These are phyloP conservation scores for Neopestalotiopsis sp. DNA, from an alignment of 2,329 filamentous ascomycete genomes.

Conservation along the genomic window DNA sequence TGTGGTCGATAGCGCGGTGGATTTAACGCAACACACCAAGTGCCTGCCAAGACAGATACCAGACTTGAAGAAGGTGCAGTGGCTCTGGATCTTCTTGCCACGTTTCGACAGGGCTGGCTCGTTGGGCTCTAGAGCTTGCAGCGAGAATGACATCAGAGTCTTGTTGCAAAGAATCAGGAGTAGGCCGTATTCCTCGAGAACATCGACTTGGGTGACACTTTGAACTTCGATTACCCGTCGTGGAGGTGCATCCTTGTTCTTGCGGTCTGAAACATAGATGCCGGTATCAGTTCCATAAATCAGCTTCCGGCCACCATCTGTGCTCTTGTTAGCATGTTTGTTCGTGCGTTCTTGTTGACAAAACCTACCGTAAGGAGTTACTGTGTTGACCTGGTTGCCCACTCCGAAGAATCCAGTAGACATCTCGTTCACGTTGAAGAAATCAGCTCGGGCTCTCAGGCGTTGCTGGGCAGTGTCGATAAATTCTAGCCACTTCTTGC, in stretches of 20 bases:
- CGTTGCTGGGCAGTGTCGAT: constrained; percentile 91
- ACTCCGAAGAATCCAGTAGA: constrained; percentile 65
- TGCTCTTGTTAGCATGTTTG: constrained; percentile 25
- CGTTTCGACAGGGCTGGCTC: constrained; percentile 82
- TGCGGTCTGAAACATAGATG: constrained; percentile 90
- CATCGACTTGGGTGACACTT: constrained; percentile 92
- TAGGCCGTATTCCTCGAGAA: constrained; percentile 92
- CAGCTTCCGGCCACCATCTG: constrained; percentile 92
- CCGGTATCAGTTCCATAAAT: constrained; percentile 94
- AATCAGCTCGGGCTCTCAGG: constrained; percentile 84
- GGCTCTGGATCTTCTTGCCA: constrained; percentile 94
- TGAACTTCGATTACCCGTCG: constrained; percentile 84
- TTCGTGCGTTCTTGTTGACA: not conserved
- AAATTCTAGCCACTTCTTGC: constrained; percentile 96
- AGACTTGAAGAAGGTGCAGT: constrained; percentile 98
- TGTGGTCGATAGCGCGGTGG: constrained; percentile 87
- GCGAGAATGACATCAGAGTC: constrained; percentile 85
- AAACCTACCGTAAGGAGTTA: constrained; percentile 81
- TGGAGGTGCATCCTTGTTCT: constrained; percentile 81
- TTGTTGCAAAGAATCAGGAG: constrained; percentile 92
- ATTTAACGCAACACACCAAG: constrained; percentile 95
- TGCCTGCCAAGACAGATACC: constrained; percentile 94
- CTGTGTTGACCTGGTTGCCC: constrained; percentile 88
- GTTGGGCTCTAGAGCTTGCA: constrained; percentile 83
- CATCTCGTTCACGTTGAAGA: constrained; percentile 77